A percentile compares a stretch with the other conserved stretches of the same genome.
phyloP scores from a whole-genome alignment of 1,139 yeast species.

The Blastobotrys persicus region DNA sequence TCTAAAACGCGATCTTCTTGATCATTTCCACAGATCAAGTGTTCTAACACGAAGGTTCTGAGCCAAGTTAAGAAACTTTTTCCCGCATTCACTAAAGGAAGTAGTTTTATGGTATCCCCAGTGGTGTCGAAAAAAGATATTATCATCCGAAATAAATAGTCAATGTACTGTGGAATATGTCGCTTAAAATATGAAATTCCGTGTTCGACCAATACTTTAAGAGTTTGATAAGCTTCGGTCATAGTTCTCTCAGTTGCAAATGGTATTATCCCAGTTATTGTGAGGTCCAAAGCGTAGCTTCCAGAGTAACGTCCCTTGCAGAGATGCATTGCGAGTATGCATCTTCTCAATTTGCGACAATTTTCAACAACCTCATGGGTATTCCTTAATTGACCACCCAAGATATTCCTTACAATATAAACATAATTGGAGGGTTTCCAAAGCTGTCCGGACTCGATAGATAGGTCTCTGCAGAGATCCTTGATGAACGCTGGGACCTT shows the following conservation, averaged over 20 bases:
- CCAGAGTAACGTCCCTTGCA: not conserved
- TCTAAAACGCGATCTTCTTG: not conserved
- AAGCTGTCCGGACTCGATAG: not conserved
- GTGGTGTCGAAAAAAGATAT: not conserved
- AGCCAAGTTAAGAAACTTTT: not conserved
- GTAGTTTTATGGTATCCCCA: not conserved
- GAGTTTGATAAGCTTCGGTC: slow-evolving; percentile 10
- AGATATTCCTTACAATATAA: slow-evolving; percentile 2
- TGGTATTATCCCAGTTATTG: slow-evolving; percentile 16
- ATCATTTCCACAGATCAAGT: not conserved
- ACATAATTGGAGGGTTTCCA: slow-evolving; percentile 8
- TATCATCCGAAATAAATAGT: not conserved
- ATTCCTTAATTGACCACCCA: slow-evolving; percentile 4
- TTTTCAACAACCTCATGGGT: slow-evolving; percentile 12
- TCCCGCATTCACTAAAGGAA: not conserved
- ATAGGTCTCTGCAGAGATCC: not conserved
- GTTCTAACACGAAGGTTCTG: not conserved
- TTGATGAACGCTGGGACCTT: not conserved
- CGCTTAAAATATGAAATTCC: slow-evolving; percentile 1
- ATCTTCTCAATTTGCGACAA: slow-evolving; percentile 13
- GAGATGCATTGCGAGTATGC: slow-evolving; percentile 13
- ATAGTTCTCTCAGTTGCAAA: slow-evolving; percentile 7
- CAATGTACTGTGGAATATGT: slow-evolving; percentile 1
- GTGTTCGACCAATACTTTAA: slow-evolving; percentile 15
- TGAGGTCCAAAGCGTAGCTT: slow-evolving; percentile 19